Conservation (phyloP, 164 flowering plant genomes). For the Stephania cephalantha region DNA sequence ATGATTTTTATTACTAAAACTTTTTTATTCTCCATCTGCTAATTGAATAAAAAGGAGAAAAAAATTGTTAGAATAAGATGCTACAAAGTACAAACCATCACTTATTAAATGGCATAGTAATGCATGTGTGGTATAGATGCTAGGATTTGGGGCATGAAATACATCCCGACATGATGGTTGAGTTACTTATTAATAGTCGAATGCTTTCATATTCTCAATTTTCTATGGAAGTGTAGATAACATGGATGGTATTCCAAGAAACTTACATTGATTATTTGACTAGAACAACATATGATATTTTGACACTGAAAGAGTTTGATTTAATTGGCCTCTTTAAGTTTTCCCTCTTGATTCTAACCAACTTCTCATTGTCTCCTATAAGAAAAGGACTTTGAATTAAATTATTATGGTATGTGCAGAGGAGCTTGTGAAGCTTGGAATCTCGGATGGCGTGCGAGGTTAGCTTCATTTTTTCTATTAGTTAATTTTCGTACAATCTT, state of each 20-base stretch:
- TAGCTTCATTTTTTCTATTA: slow-evolving; percentile 9
- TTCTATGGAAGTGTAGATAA: neutral
- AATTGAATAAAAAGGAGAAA: neutral
- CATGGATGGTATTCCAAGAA: neutral
- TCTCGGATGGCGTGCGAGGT: slow-evolving; percentile 68
- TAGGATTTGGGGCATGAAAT: neutral
- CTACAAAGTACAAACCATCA: neutral
- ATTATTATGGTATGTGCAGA: slow-evolving; percentile 40
- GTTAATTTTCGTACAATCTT: neutral
- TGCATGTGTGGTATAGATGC: neutral
- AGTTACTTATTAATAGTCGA: neutral
- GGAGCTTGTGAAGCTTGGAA: slow-evolving; percentile 73
- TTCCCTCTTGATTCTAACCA: neutral
- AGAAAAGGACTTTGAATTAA: slow-evolving; percentile 5
- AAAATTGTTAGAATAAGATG: neutral
- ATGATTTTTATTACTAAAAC: neutral
- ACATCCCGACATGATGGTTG: neutral
- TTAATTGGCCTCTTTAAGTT: neutral
- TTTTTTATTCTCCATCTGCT: neutral
- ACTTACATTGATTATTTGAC: neutral
- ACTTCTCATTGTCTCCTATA: neutral
- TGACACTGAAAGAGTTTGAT: neutral
- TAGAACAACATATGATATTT: neutral
- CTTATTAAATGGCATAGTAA: neutral
- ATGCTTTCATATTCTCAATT: neutral